phyloP scores from a whole-genome alignment of 805 yeast genomes.

The Groenewaldozyma salmanticensis region DNA sequence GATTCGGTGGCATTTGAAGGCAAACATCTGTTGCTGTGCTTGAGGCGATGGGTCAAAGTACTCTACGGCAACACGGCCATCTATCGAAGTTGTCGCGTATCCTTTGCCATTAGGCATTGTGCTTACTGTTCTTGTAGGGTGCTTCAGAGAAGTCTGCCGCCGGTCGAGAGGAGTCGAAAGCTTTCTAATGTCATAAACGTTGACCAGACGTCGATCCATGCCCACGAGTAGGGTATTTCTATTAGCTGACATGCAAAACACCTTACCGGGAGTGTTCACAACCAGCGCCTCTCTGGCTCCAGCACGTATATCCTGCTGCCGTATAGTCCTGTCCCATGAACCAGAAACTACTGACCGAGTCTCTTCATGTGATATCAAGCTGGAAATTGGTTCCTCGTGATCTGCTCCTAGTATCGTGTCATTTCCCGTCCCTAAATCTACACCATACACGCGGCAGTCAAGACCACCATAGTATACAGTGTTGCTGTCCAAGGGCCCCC shows the following conservation, averaged over 20 bases:
- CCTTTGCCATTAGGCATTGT: conserved; percentile 42
- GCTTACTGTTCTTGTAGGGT: conserved; percentile 50
- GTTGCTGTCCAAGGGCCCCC: conserved; percentile 17
- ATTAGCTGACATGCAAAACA: conserved; percentile 52
- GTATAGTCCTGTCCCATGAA: conserved; percentile 52
- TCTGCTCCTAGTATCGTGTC: conserved; percentile 19
- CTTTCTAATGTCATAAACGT: conserved; percentile 45
- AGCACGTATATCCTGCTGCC: conserved; percentile 36
- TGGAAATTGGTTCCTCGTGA: conserved; percentile 36
- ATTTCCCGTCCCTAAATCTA: conserved; percentile 41
- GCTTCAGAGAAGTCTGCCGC: conserved; percentile 56
- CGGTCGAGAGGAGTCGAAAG: conserved; percentile 38
- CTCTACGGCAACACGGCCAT: conserved; percentile 73
- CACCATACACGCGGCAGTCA: conserved; percentile 43
- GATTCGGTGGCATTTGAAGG: conserved; percentile 70
- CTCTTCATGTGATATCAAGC: conserved; percentile 22
- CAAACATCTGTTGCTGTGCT: conserved; percentile 42
- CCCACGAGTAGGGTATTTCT: conserved; percentile 40
- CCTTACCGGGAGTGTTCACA: conserved; percentile 36
- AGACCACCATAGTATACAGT: conserved; percentile 40
- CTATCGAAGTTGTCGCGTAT: conserved; percentile 65
- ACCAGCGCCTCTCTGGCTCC: conserved; percentile 11
- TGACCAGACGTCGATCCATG: conserved; percentile 41
- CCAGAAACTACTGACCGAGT: conserved; percentile 39
- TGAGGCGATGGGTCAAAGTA: conserved; percentile 43